phyloP scores from a whole-genome alignment of 2,329 filamentous ascomycete species.

The Rhinocladiella mackenziei region DNA sequence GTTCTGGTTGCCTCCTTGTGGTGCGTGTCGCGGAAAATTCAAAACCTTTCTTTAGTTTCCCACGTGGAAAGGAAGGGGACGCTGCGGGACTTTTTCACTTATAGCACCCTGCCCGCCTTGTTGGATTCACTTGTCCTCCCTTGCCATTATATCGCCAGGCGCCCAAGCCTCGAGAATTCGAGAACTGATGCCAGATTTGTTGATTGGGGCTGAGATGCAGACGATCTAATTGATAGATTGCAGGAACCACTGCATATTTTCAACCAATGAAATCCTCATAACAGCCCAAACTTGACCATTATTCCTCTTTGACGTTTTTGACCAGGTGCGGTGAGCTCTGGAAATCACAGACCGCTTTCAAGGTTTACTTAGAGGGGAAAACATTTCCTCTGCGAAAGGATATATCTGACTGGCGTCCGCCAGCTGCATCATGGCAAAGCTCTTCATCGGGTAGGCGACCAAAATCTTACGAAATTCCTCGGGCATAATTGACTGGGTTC shows the following conservation, averaged over 20 bases:
- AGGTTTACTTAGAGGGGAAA: slow-evolving; percentile 8
- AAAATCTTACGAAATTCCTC: slow-evolving; percentile 6
- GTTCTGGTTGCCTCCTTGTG: no score
- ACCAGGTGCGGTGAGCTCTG: slow-evolving; percentile 16
- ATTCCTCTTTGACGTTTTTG: slow-evolving; percentile 14
- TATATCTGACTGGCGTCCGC: slow-evolving; percentile 3
- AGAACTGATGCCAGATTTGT: slow-evolving; percentile 14
- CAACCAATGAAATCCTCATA: slow-evolving; percentile 20
- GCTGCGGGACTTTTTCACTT: no score
- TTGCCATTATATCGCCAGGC: slow-evolving; percentile 4
- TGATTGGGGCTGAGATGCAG: slow-evolving; percentile 16
- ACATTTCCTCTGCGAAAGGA: neutral
- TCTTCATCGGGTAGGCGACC: slow-evolving; percentile 30
- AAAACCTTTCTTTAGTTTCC: no score
- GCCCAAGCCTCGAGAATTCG: slow-evolving; percentile 7
- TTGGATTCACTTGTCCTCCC: slow-evolving; percentile 2
- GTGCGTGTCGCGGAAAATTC: no score
- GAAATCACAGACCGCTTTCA: slow-evolving; percentile 13
- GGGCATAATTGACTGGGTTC: slow-evolving; percentile 12
- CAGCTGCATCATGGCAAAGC: slow-evolving; percentile 27
- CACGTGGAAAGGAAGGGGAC: no score
- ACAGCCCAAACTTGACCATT: slow-evolving; percentile 13
- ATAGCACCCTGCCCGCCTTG: slow-evolving; percentile 6
- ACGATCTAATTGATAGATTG: slow-evolving; percentile 23
- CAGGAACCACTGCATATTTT: slow-evolving; percentile 21